Conservation (phyloP, 768 basidiomycete genomes). For the Lentinula sp. region DNA sequence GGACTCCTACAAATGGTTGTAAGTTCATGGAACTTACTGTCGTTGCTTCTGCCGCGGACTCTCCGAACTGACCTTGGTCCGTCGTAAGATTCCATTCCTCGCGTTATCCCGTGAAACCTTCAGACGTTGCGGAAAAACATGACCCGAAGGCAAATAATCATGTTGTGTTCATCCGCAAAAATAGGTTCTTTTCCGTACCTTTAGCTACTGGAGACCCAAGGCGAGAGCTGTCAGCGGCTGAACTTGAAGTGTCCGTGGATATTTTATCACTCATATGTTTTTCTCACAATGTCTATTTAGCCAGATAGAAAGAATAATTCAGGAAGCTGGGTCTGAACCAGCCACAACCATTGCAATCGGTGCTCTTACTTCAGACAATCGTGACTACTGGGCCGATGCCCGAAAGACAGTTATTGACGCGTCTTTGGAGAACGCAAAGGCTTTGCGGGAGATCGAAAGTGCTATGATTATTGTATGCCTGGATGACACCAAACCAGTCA, state of each 20-base stretch:
- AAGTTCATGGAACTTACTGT: slow-evolving; percentile 18
- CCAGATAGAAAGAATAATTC: slow-evolving; percentile 67
- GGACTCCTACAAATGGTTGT: slow-evolving; percentile 94
- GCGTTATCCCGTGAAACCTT: slow-evolving; percentile 80
- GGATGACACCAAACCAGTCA: slow-evolving; percentile 77
- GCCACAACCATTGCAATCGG: slow-evolving; percentile 53
- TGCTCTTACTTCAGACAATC: slow-evolving; percentile 81
- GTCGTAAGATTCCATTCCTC: slow-evolving; percentile 76
- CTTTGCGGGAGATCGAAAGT: slow-evolving; percentile 79
- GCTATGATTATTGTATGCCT: slow-evolving; percentile 84
- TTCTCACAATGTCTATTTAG: slow-evolving; percentile 19
- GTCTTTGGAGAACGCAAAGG: slow-evolving; percentile 56
- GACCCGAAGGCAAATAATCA: slow-evolving; percentile 73
- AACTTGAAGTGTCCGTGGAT: slow-evolving; percentile 63
- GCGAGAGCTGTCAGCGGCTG: slow-evolving; percentile 65
- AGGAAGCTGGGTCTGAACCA: slow-evolving; percentile 44
- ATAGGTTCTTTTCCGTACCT: slow-evolving; percentile 83
- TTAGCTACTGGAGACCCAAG: slow-evolving; percentile 49
- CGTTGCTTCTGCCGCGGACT: not conserved
- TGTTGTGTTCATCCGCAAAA: slow-evolving; percentile 86
- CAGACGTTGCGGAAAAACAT: slow-evolving; percentile 82
- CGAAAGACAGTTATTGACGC: slow-evolving; percentile 54
- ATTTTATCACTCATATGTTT: not conserved
- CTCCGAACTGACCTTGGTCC: not conserved
- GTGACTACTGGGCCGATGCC: slow-evolving; percentile 86